Base-by-base conservation (phyloP, 1,139 yeast genomes). In the Magnusiomyces magnusii region DNA sequence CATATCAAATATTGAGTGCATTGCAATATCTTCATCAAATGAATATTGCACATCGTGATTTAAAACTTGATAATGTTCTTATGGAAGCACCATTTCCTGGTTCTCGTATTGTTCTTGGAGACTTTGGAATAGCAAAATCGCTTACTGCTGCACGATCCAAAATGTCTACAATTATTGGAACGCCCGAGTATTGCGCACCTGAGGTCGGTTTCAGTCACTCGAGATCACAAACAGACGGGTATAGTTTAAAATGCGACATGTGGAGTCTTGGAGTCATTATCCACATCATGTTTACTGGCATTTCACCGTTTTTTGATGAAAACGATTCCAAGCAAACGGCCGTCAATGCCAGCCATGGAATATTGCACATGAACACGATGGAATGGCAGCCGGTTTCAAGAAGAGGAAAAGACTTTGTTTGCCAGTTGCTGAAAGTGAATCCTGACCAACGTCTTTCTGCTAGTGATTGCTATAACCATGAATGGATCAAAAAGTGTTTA, bases 141-240 rank as follows among this genome's bases (percentile, higher is more conserved):
- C 60, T 72, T 17, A 66, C 73, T 2, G 67, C 72, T 5, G 63
- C 65, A 19, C 67, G 70, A 57, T 55, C 85, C n/a, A 36, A 28
- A 61, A 78, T 83, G 76, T 76, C 74, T 56, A 81, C 88, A 0
- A 75, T 82, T 1, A 86, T 83, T 1, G 90, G 90, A 0, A 84
- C 89, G 0, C 82, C 85, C 0, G 89, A 84, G 65, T 84, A 84
- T 65, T 79, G 84, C 60, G 89, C 89, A 0, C 89, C 89, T 0
- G 89, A 85, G 62, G 82, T 81, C 23, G 80, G 83, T 0, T 75
- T 80, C 61, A 73, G 72, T 68, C 41, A 68, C 66, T 58, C 60
- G 34, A 69, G 66, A 3, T 66, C 62, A 21, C 53, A 57, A 1
- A 63, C 57, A 58, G 60, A 63, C 25, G 83, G 85, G 0, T 84